Base-by-base conservation (phyloP, 176 grass and related monocot species). In the Carex scoparia region DNA sequence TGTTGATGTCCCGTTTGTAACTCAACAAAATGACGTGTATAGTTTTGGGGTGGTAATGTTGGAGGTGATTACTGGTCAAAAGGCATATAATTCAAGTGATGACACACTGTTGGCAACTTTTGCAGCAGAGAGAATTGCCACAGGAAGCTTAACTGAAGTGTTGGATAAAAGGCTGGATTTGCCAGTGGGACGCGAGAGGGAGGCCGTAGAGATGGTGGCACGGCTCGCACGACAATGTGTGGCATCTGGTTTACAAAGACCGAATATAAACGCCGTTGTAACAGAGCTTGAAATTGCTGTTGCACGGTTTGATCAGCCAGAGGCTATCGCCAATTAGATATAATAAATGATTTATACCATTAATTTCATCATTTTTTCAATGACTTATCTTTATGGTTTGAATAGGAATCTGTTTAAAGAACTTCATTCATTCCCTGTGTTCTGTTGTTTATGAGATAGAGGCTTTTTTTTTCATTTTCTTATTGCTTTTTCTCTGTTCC, bases 1-100 rank as follows among this genome's bases (percentile, higher is more conserved):
- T 4, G 13, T 0, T 4, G 53, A 2, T 40, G 38, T 5, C 8
- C 18, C 1, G 27, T 7, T 46, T 18, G n/a, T 48, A 31, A 78
- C n/a, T 10, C 27, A 4, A 12, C 13, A n/a, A 12, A 30, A 1
- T 15, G 73, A 78, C 9, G 2, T 78, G 4, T 78, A 78, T 55
- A 78, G 73, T 10, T 78, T 78, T 28, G 73, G 73, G 27, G 73
- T 78, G n/a, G 44, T 78, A 56, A 78, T 78, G n/a, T 28, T 78
- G 4, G 48, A 78, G 44, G 10, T 55, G 9, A 0, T 78, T 55
- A 56, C 48, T 55, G 73, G 48, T 13, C 3, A 14, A 27, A 12
- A 12, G 42, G 46, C 73, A 38, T 78, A 7, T 18, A 27, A 44
- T 7, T 1, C 9, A 11, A 12, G 1, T 33, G 13, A 4, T 37